These are phyloP conservation scores for Candida mesenterica DNA, from an alignment of 1,139 yeast genomes.

Conservation along the genomic window DNA sequence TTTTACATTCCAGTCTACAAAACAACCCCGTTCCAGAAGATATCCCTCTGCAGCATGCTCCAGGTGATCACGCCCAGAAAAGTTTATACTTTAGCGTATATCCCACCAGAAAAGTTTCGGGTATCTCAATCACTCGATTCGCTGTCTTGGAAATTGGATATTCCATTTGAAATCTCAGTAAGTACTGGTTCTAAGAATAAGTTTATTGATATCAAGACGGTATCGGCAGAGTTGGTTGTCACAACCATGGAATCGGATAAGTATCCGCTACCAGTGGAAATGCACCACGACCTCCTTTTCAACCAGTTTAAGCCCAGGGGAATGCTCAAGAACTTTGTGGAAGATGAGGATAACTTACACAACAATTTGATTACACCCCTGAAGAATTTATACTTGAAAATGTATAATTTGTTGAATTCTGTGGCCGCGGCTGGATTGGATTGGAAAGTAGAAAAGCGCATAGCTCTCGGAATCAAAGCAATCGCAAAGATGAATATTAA, in stretches of 20 bases:
- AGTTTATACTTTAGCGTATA: constrained; percentile 28
- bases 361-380: constrained; percentile 25
- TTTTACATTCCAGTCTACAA: constrained; percentile 14
- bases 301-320: constrained; percentile 11
- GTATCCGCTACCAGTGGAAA: constrained; percentile 21
- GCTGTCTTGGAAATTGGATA: constrained; percentile 27
- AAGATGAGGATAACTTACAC: constrained; percentile 27
- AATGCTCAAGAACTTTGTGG: constrained; percentile 8
- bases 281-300: constrained; percentile 22
- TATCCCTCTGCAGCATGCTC: constrained; percentile 17
- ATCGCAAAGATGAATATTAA: constrained; percentile 30
- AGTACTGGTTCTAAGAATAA: constrained; percentile 8
- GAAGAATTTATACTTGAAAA: constrained; percentile 8
- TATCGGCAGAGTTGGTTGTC: constrained; percentile 19
- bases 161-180: constrained; percentile 26
- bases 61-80: constrained; percentile 28
- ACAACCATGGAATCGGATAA: constrained; percentile 19
- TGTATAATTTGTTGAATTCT: constrained; percentile 1
- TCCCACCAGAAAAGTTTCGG: constrained; percentile 31
- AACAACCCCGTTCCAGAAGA: constrained; percentile 14
- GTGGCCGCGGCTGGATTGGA: constrained; percentile 1
- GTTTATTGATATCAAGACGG: constrained; percentile 17
- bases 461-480: constrained; percentile 33
- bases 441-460: constrained; percentile 24
- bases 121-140: constrained; percentile 7